Evolutionary conservation across 2,329 filamentous ascomycete species (phyloP).

Genomic region (Phoma herbarum): DNA sequence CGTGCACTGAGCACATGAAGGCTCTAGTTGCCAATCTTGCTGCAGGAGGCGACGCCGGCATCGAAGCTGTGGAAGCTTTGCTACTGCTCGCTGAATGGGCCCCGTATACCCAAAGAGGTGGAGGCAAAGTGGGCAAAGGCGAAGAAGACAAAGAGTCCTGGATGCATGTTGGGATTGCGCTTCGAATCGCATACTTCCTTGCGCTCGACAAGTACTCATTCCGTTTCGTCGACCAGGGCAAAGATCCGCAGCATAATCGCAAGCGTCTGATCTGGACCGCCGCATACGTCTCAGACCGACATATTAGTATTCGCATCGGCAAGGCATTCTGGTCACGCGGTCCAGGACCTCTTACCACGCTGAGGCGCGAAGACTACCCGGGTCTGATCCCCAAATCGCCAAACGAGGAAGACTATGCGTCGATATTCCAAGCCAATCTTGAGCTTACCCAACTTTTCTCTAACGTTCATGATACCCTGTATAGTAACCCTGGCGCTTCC

Average conservation of each 20-base stretch:
- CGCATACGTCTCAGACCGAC: conserved; percentile 47
- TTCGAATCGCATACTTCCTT: conserved; percentile 75
- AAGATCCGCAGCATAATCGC: conserved; percentile 67
- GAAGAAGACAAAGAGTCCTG: conserved; percentile 78
- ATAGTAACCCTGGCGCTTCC: conserved; percentile 74
- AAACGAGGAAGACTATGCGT: conserved; percentile 72
- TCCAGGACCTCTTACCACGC: conserved; percentile 70
- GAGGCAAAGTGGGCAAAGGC: conserved; percentile 71
- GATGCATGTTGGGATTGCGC: conserved; percentile 78
- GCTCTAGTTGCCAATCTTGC: conserved; percentile 71
- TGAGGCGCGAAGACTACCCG: conserved; percentile 73
- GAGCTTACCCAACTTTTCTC: conserved; percentile 77
- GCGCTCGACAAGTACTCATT: conserved; percentile 75
- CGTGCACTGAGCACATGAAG: conserved; percentile 75
- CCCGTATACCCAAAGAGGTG: conserved; percentile 69
- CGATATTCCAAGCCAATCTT: conserved; percentile 74
- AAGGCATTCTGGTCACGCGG: conserved; percentile 79
- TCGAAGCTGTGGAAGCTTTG: conserved; percentile 75
- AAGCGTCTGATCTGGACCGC: conserved; percentile 74
- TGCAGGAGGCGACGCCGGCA: conserved; percentile 71
- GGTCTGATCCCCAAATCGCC: conserved; percentile 67
- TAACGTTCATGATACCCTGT: conserved; percentile 77
- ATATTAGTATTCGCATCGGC: conserved; percentile 74
- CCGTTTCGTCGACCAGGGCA: conserved; percentile 66
- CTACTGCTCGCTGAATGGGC: conserved; percentile 78